Evolutionary conservation across 2,329 filamentous ascomycete species (phyloP).

Genomic region (Xylariaceae sp.): DNA sequence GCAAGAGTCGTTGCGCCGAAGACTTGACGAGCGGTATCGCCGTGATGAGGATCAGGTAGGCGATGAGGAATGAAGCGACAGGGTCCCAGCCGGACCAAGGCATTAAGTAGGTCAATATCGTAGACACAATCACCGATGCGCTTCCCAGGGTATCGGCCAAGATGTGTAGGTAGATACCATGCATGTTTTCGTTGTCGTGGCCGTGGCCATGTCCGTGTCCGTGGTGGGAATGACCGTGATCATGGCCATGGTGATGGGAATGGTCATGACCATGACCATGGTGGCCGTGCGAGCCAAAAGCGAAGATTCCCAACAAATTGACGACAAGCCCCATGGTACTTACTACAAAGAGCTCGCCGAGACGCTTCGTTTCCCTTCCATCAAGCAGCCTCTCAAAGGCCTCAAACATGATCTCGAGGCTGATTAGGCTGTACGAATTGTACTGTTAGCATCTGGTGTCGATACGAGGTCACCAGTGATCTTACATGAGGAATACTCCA

Average conservation of each 20-base stretch:
- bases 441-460: neutral
- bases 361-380: constrained; percentile 74
- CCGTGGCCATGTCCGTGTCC: constrained; percentile 37
- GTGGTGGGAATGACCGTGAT: constrained; percentile 36
- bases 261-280: constrained; percentile 40
- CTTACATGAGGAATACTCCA: constrained; percentile 85
- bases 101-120: constrained; percentile 76
- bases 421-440: constrained; percentile 64
- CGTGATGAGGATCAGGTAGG: constrained; percentile 86
- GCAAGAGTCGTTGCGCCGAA: constrained; percentile 73
- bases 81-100: constrained; percentile 95
- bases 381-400: constrained; percentile 83
- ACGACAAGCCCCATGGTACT: constrained; percentile 81
- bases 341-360: constrained; percentile 83
- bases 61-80: constrained; percentile 87
- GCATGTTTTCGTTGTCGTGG: constrained; percentile 96
- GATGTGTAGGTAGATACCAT: constrained; percentile 93
- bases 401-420: constrained; percentile 92
- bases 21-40: constrained; percentile 82
- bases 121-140: constrained; percentile 89
- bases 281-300: constrained; percentile 64
- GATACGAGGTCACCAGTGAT: neutral
- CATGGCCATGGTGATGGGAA: constrained; percentile 31
- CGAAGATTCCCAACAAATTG: constrained; percentile 86
- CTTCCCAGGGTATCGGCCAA: constrained; percentile 92